phyloP scores from a whole-genome alignment of 2,329 filamentous ascomycete species.

The Epichloe coenophiala region DNA sequence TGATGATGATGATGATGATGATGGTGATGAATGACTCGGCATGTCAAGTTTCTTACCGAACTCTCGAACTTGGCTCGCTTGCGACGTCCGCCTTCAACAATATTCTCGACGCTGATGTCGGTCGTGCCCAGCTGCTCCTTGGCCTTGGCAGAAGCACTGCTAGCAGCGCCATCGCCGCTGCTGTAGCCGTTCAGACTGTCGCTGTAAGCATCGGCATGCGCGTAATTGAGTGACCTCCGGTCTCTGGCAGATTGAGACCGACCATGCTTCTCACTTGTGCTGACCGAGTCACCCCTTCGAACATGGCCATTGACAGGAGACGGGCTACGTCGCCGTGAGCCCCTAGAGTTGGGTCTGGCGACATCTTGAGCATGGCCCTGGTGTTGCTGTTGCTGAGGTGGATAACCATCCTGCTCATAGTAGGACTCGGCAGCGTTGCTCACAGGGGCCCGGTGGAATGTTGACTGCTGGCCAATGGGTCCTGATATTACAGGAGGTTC shows the following conservation, averaged over 20 bases:
- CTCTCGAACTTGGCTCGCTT: conserved; percentile 94
- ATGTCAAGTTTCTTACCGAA: conserved; percentile 54
- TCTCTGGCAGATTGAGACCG: conserved; percentile 59
- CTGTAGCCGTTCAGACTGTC: conserved; percentile 67
- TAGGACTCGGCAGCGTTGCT: conserved; percentile 27
- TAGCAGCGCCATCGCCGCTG: conserved; percentile 71
- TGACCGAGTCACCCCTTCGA: conserved; percentile 63
- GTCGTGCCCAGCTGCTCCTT: conserved; percentile 86
- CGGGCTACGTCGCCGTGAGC: conserved; percentile 62
- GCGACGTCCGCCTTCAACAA: conserved; percentile 88
- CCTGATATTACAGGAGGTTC: conserved; percentile 33
- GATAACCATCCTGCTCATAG: conserved; percentile 40
- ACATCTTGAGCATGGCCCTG: conserved; percentile 45
- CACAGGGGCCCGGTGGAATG: conserved; percentile 31
- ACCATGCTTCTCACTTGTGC: conserved; percentile 48
- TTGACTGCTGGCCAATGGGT: conserved; percentile 37
- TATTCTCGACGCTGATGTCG: conserved; percentile 96
- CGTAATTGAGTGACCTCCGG: conserved; percentile 32
- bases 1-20: neutral
- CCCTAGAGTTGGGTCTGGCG: conserved; percentile 55
- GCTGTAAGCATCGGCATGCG: conserved; percentile 44
- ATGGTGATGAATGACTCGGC: no score
- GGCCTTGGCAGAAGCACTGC: conserved; percentile 56
- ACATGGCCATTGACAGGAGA: conserved; percentile 59
- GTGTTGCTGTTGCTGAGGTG: conserved; percentile 24